Percentiles rank a stretch among this genome's conserved stretches.
These are phyloP conservation scores for Zychaea mexicana DNA, from an alignment of 371 early-diverging fungal species.

Conservation along the genomic window DNA sequence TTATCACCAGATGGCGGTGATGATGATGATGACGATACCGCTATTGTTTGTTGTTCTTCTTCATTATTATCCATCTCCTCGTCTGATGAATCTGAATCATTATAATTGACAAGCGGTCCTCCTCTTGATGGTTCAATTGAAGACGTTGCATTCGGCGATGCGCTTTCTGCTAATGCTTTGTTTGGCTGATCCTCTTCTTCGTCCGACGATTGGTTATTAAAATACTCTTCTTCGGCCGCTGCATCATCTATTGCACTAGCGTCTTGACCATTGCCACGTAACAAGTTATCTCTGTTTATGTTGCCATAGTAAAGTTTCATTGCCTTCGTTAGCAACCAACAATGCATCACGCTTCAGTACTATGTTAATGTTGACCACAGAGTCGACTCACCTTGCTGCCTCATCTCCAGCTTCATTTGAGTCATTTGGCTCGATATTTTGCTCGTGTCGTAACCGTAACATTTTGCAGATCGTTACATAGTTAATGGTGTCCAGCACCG, in stretches of 20 bases:
- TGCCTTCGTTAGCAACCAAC: too few species aligned
- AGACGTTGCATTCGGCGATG: too few species aligned
- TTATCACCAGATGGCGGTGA: too few species aligned
- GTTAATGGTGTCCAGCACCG: constrained; percentile 59
- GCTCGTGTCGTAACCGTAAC: constrained; percentile 63
- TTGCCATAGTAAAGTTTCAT: too few species aligned
- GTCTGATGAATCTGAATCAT: constrained; percentile 21
- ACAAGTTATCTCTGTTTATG: neutral
- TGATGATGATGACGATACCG: too few species aligned
- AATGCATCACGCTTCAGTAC: too few species aligned
- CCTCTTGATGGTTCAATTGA: too few species aligned
- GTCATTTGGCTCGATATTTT: constrained; percentile 32
- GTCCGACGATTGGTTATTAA: constrained; percentile 71
- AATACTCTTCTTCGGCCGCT: constrained; percentile 85
- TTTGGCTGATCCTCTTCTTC: too few species aligned
- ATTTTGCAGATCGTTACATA: constrained; percentile 65
- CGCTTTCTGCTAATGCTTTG: too few species aligned
- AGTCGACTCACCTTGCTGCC: constrained; percentile 12
- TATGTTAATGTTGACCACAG: too few species aligned
- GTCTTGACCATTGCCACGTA: neutral
- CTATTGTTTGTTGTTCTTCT: neutral
- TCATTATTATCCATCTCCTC: constrained; percentile 37
- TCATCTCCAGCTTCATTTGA: constrained; percentile 20
- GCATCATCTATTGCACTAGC: constrained; percentile 54
- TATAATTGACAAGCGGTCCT: constrained; percentile 48